phyloP scores from a whole-genome alignment of 2,329 filamentous ascomycete species.

The Penicillium griseofulvum region DNA sequence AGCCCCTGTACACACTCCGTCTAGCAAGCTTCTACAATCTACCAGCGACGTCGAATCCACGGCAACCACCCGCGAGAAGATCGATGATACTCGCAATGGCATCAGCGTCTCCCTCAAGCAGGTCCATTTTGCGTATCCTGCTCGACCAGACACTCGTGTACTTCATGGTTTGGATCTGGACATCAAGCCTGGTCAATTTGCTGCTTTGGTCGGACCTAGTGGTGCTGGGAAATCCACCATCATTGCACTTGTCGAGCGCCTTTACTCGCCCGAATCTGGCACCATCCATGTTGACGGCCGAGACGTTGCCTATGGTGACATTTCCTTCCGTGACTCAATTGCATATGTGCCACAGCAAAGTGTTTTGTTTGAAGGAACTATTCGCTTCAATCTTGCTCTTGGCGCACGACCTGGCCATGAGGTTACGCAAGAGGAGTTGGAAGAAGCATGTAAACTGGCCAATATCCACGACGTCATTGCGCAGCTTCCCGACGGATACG shows the following conservation, averaged over 20 bases:
- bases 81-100: constrained; percentile 28
- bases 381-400: constrained; percentile 46
- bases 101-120: constrained; percentile 53
- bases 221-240: constrained; percentile 68
- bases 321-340: constrained; percentile 44
- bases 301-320: constrained; percentile 42
- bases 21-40: background rate
- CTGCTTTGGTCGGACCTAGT: constrained; percentile 63
- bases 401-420: constrained; percentile 51
- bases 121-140: constrained; percentile 64
- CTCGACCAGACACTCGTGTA: constrained; percentile 59
- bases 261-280: constrained; percentile 54
- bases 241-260: constrained; percentile 55
- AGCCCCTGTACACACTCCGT: background rate
- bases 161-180: constrained; percentile 57
- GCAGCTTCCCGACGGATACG: constrained; percentile 58
- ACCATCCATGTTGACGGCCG: constrained; percentile 51
- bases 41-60: constrained; percentile 1
- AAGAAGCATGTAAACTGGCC: constrained; percentile 63
- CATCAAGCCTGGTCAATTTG: constrained; percentile 45
- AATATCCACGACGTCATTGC: constrained; percentile 68
- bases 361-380: constrained; percentile 46
- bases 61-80: background rate
- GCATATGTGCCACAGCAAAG: constrained; percentile 48
- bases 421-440: constrained; percentile 59